Base-by-base conservation (phyloP, 345 rosid genomes). In the Fremontodendron californicum region DNA sequence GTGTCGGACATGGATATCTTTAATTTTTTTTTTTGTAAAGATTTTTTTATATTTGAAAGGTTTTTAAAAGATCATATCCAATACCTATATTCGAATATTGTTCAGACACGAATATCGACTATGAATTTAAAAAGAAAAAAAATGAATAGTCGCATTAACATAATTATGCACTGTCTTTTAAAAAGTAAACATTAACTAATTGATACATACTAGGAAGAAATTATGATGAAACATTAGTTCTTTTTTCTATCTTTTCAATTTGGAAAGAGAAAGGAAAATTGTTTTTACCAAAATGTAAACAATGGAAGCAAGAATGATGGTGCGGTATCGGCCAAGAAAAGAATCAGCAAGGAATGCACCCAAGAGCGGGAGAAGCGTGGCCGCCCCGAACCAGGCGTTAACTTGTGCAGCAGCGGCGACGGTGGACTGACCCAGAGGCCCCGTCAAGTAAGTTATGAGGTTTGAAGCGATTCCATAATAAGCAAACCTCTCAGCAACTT, bases 261-360 rank as follows among this genome's bases (percentile, higher is more conserved):
- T 33, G 45, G 12, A 42, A 9, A 43, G 11, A 11, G 9, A 43
- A 5, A 23, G 23, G 52, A 23, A 40, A 39, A 15, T 13, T 15
- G 39, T 1, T 12, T n/a, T 46, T 62, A 86, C 92, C 85, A 85
- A 71, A 60, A 85, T 85, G 81, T 87, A 93, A 39, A 93, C 51
- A 33, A 77, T 65, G 69, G 93, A 90, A 40, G 96, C 78, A 49
- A 81, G 23, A 3, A 89, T 16, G 33, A 89, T 87, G 39, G 93
- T 91, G 80, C 84, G 85, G 84, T 84, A 89, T 55, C 91, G 84
- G 76, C 94, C 96, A 0, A 89, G 90, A 73, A 74, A 91, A 5
- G 92, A 64, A 64, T 93, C 97, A 33, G 97, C 91, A 4, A 89
- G 1, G 71, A 91, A 89, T 4, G 88, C 97, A 35, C 95, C 91